Percentiles rank a stretch among this genome's conserved stretches.
phyloP scores from a whole-genome alignment of 2,329 filamentous ascomycete species.

The Aspergillus novoparasiticus region DNA sequence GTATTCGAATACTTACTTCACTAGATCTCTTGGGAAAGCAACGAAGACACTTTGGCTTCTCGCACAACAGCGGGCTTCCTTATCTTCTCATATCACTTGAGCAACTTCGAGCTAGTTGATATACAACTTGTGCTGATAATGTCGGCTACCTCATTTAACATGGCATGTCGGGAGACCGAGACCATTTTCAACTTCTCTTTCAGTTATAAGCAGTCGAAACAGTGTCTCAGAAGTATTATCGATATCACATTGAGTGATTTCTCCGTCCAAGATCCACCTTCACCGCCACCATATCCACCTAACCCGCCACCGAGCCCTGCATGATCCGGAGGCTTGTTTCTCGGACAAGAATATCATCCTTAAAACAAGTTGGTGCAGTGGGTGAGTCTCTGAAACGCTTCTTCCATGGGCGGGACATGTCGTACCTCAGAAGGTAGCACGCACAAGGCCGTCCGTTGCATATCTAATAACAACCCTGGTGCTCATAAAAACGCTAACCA shows the following conservation, averaged over 20 bases:
- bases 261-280: conserved; percentile 29
- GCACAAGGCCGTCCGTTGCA: not conserved
- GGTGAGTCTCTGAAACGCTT: not conserved
- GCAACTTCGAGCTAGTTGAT: not conserved
- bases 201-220: not conserved
- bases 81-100: not conserved
- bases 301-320: conserved; percentile 45
- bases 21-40: not conserved
- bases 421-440: not conserved
- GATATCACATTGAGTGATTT: conserved; percentile 2
- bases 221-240: not conserved
- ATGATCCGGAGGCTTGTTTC: conserved; percentile 13
- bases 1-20: not conserved
- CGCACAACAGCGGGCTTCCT: not conserved
- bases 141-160: not conserved
- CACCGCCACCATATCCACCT: conserved; percentile 39
- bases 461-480: not conserved
- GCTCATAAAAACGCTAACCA: not conserved
- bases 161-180: not conserved
- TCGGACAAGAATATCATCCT: not conserved
- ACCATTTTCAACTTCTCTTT: not conserved
- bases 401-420: not conserved
- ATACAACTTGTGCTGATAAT: not conserved
- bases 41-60: not conserved
- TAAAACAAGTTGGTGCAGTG: not conserved